Base-by-base conservation (phyloP, 2,329 filamentous ascomycete genomes). In the Trichoderma koningii region DNA sequence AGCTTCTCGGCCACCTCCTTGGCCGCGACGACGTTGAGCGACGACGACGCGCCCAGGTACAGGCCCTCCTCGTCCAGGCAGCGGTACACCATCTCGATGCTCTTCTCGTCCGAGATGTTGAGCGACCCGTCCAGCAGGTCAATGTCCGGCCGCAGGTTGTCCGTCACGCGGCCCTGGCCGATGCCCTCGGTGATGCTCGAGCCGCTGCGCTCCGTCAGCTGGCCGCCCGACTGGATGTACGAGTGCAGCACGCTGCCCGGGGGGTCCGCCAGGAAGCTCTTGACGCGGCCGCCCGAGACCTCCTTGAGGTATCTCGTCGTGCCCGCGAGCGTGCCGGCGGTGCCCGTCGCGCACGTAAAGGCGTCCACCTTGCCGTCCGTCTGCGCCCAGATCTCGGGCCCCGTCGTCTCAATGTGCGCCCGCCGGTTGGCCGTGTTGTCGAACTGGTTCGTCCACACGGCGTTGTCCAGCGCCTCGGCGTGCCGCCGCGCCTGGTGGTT, bases 401-500 rank as follows among this genome's bases (percentile, higher is more conserved):
- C 95, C 0, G 95, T 99, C 2, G 94, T 98, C 82, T 97, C 94
- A 71, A 98, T 89, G 76, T 99, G 95, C 55, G 95, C 95, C 73
- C 91, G 88, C 60, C 95, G 86, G 79, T 99, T 99, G 61, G 95
- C 95, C 60, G 85, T 88, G 81, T 99, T 99, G 77, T 99, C 95
- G 79, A 99, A 99, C 80, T 99, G 95, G 79, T 99, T 96, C 51
- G 95, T 99, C 95, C 95, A 99, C 15, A 98, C 93, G 9, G 94
- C 93, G 72, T 95, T 95, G 17, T 92, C 89, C 55, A 96, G 79
- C 3, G 83, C 77, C 76, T 95, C 93, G n/a, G 95, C 95, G 78
- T 98, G 94, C 48, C 94, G 83, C 66, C 85, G 85, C 5, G 95
- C 95, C 82, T 97, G 94, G 80, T 98, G 94, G 80, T 99, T 99